A percentile compares a stretch with the other conserved stretches of the same genome.
phyloP scores from a whole-genome alignment of 1,284 basidiomycete genomes.

The Microbotryum saponariae region DNA sequence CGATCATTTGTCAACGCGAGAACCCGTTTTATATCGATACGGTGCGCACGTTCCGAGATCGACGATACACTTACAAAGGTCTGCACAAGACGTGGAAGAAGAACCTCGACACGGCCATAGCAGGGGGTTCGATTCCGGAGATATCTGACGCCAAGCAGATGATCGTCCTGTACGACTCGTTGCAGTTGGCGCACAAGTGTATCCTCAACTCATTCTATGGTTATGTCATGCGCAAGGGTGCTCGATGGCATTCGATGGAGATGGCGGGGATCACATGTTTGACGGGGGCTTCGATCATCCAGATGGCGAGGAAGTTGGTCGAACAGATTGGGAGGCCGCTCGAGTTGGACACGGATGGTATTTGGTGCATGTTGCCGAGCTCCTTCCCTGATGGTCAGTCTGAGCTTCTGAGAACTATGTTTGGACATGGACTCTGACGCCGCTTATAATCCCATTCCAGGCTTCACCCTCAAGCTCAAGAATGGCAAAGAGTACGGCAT shows the following conservation, averaged over 20 bases:
- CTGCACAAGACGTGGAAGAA: conserved; percentile 99
- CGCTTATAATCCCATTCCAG: conserved; percentile 1
- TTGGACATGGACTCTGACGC: background rate
- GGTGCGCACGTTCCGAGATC: conserved; percentile 91
- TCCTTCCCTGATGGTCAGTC: conserved; percentile 74
- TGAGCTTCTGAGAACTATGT: background rate
- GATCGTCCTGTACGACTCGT: conserved; percentile 98
- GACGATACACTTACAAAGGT: conserved; percentile 98
- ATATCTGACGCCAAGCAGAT: conserved; percentile 98
- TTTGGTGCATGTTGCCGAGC: conserved; percentile 99
- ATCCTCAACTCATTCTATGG: conserved; percentile 99
- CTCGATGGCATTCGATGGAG: conserved; percentile 99
- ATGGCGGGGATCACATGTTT: conserved; percentile 99
- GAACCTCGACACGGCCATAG: conserved; percentile 73
- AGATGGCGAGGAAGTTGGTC: conserved; percentile 97
- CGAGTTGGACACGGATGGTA: conserved; percentile 97
- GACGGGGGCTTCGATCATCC: conserved; percentile 97
- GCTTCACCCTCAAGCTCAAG: conserved; percentile 87
- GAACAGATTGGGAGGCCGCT: conserved; percentile 96
- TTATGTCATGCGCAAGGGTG: conserved; percentile 99
- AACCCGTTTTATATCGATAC: conserved; percentile 99
- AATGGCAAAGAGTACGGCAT: conserved; percentile 82
- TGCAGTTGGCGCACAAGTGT: conserved; percentile 99
- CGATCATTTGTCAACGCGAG: conserved; percentile 95
- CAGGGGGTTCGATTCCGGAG: conserved; percentile 67